phyloP scores from a whole-genome alignment of 2,329 filamentous ascomycete genomes.

The Calonectria ilicicola region DNA sequence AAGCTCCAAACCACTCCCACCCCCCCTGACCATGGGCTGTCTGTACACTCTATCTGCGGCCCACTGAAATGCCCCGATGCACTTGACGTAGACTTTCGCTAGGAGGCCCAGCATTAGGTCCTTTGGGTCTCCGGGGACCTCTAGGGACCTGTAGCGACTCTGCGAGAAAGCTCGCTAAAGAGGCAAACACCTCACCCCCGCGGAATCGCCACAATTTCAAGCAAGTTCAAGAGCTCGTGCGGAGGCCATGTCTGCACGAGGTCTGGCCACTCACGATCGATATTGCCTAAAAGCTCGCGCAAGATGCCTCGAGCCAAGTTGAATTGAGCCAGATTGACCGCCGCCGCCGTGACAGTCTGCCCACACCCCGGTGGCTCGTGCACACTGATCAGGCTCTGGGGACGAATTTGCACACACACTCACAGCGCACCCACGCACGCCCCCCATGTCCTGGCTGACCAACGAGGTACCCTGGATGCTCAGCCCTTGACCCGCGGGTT shows the following conservation, averaged over 20 bases:
- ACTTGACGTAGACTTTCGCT: slow-evolving; percentile 33
- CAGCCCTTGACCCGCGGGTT: slow-evolving; percentile 23
- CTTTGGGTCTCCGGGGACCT: slow-evolving; percentile 11
- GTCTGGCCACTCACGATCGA: slow-evolving; percentile 5
- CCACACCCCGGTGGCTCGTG: slow-evolving; percentile 29
- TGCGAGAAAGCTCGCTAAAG: slow-evolving; percentile 33
- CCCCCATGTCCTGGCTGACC: slow-evolving; percentile 23
- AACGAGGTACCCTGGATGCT: slow-evolving; percentile 28
- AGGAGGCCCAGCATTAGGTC: neutral
- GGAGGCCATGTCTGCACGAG: slow-evolving; percentile 3
- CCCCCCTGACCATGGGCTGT: slow-evolving; percentile 39
- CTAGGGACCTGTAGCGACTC: too few relatives aligned
- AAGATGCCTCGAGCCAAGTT: slow-evolving; percentile 19
- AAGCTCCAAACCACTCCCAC: slow-evolving; percentile 37
- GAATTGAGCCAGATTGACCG: slow-evolving; percentile 26
- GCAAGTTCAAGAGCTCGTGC: slow-evolving; percentile 17
- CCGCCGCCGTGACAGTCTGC: slow-evolving; percentile 33
- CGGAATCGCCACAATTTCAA: slow-evolving; percentile 2
- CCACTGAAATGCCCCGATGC: slow-evolving; percentile 33
- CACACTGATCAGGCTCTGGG: slow-evolving; percentile 30
- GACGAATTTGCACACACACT: slow-evolving; percentile 5
- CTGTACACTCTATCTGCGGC: slow-evolving; percentile 24
- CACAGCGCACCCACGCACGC: slow-evolving; percentile 20
- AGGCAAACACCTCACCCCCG: slow-evolving; percentile 29
- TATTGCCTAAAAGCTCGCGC: neutral